Evolutionary conservation across 2,329 filamentous ascomycete genomes (phyloP), one percentile per base, ranked within the genome.

Genomic region (Chrysoporthe deuterocubensis): DNA sequence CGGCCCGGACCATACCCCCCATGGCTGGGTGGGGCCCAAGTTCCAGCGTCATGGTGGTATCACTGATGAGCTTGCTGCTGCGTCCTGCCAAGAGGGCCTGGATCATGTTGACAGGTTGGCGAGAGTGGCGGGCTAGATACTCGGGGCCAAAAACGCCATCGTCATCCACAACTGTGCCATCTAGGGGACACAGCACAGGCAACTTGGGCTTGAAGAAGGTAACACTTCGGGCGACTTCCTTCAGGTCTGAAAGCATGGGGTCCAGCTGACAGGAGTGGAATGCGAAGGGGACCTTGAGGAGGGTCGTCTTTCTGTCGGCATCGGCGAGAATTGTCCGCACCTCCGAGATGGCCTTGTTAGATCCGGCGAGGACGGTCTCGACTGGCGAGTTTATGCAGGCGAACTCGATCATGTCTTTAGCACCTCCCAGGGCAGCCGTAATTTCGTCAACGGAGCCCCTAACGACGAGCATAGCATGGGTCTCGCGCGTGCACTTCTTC

Each of bases 11-110:
- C 84, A 93, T 89, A 68, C 85, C 85, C 56, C 84, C 84, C 76
- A 87, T 90, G 21, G 92, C 86, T 0, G 90, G 90, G 73, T 92
- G 89, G 44, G 91, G 90, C n/a, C 91, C 91, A 71, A 93, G 80
- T 76, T 94, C 91, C 65, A 94, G 79, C 85, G 88, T 92, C 40
- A 88, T 83, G 5, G 89, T 90, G 78, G 88, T 87, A 69, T 88
- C 86, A 70, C 89, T 84, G 57, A 91, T 86, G 18, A 84, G 76
- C 68, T 84, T 85, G 18, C 83, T 80, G 59, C 85, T 80, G 73
- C 88, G 84, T 9, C 87, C 89, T 50, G 81, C 82, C 13, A 85
- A 79, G 0, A 94, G 79, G 4, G 87, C 90, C 61, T 83, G 85
- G 69, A 85, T 81, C 78, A 93, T 91, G 77, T 92, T 85, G 71